Percentiles rank a stretch among this genome's conserved stretches.
Evolutionary conservation across 805 yeast species (phyloP).

Genomic region (Starmerella asiatica): DNA sequence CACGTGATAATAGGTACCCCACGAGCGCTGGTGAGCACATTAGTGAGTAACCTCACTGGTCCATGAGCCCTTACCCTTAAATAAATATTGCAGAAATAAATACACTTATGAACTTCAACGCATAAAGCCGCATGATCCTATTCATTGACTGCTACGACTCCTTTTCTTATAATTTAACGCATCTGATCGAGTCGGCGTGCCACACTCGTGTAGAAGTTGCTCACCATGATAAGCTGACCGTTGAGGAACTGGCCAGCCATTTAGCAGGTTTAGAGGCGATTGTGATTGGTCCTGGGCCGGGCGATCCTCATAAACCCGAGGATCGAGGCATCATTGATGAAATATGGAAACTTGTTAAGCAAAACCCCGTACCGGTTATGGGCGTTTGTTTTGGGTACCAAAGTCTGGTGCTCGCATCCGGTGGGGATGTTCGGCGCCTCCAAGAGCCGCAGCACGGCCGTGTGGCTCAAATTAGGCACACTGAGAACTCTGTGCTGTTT

Average conservation of each 20-base stretch:
- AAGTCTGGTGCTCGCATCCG: slow-evolving; percentile 52
- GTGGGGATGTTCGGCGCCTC: slow-evolving; percentile 42
- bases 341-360: slow-evolving; percentile 34
- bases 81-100: too few relatives aligned
- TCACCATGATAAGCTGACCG: slow-evolving; percentile 44
- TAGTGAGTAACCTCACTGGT: too few relatives aligned
- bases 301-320: slow-evolving; percentile 49
- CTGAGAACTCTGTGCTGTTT: slow-evolving; percentile 30
- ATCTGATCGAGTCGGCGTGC: slow-evolving; percentile 44
- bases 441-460: slow-evolving; percentile 73
- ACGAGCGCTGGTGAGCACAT: too few relatives aligned
- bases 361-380: slow-evolving; percentile 46
- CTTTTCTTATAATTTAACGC: slow-evolving; percentile 69
- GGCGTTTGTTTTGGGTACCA: slow-evolving; percentile 95
- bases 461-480: slow-evolving; percentile 38
- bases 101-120: too few relatives aligned
- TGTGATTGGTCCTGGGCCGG: slow-evolving; percentile 96
- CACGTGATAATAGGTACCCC: too few relatives aligned
- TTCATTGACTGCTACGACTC: slow-evolving; percentile 91
- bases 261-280: slow-evolving; percentile 54
- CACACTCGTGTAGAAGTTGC: slow-evolving; percentile 37
- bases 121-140: too few relatives aligned
- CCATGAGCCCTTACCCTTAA: too few relatives aligned
- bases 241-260: slow-evolving; percentile 29
- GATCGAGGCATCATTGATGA: slow-evolving; percentile 65